Percentiles rank a stretch among this genome's conserved stretches.
These are phyloP conservation scores for Diplodia sapinea DNA, from an alignment of 2,329 filamentous ascomycete species.

Conservation along the genomic window DNA sequence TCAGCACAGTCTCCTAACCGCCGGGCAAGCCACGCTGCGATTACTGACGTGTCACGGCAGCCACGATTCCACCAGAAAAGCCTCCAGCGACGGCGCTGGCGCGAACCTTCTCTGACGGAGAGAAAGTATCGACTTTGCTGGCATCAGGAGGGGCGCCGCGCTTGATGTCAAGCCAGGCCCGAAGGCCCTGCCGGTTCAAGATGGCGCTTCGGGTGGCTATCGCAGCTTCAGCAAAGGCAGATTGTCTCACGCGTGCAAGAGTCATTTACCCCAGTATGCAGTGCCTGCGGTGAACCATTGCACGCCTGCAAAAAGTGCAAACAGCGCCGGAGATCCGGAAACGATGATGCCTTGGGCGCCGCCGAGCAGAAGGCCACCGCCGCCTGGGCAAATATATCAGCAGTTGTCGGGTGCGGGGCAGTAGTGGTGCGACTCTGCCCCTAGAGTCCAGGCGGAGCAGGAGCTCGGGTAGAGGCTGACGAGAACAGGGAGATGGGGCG, in stretches of 20 bases:
- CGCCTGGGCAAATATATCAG: constrained; percentile 9
- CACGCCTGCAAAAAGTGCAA: constrained; percentile 72
- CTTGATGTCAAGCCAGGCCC: constrained; percentile 39
- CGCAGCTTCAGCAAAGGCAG: constrained; percentile 6
- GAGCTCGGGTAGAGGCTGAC: not conserved
- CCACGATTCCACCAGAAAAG: constrained; percentile 64
- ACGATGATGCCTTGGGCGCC: constrained; percentile 60
- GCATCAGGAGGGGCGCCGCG: not conserved
- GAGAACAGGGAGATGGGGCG: constrained; percentile 2
- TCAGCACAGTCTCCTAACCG: not conserved
- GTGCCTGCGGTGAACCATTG: constrained; percentile 83
- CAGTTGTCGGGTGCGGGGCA: not conserved
- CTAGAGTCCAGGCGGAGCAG: not conserved
- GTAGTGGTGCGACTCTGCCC: not conserved
- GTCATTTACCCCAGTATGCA: constrained; percentile 64
- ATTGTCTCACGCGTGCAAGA: not conserved
- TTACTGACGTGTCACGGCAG: constrained; percentile 30
- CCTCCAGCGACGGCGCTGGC: constrained; percentile 75
- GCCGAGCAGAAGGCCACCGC: constrained; percentile 63
- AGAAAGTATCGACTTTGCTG: constrained; percentile 24
- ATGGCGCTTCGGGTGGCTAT: constrained; percentile 46
- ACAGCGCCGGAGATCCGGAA: constrained; percentile 70
- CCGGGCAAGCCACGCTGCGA: not conserved
- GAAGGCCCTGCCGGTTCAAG: constrained; percentile 43
- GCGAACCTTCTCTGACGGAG: constrained; percentile 64